Percentiles rank a stretch among this genome's conserved stretches.
These are phyloP conservation scores for Beauveria sp. DNA, from an alignment of 2,329 filamentous ascomycete genomes.

Conservation along the genomic window DNA sequence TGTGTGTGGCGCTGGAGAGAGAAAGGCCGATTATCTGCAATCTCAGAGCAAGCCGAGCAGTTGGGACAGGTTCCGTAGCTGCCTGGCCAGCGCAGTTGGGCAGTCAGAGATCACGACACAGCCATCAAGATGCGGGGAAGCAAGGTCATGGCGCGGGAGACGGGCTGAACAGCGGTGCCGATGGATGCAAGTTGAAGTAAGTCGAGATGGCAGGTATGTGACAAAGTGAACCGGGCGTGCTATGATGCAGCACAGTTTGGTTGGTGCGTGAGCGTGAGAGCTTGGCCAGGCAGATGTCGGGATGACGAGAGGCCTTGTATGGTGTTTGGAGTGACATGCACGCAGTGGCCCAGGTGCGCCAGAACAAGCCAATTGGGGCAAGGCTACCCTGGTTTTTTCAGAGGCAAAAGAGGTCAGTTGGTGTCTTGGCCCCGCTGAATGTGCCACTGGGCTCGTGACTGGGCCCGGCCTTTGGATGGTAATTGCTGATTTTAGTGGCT, in stretches of 20 bases:
- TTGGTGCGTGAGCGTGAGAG: not conserved
- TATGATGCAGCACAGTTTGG: not conserved
- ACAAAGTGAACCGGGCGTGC: not conserved
- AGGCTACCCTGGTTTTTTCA: no score
- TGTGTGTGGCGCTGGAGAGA: not conserved
- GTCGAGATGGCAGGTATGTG: not conserved
- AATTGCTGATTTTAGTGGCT: no score
- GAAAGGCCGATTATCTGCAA: not conserved
- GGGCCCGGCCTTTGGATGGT: no score
- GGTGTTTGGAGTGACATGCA: not conserved
- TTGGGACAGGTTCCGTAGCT: not conserved
- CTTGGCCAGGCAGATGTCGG: not conserved
- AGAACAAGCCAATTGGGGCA: not conserved
- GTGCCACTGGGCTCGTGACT: no score
- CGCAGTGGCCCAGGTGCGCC: not conserved
- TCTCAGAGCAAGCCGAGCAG: not conserved
- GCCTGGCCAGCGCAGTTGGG: not conserved
- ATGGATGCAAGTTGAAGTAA: not conserved
- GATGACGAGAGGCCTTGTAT: not conserved
- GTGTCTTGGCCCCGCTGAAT: no score
- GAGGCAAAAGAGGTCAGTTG: no score
- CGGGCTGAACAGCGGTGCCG: not conserved
- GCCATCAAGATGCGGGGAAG: slow-evolving; percentile 11
- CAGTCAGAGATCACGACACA: slow-evolving; percentile 1
- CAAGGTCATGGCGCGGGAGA: not conserved